Base-by-base conservation (phyloP, 179 eudicot species). In the Heliamphora pulchella region DNA sequence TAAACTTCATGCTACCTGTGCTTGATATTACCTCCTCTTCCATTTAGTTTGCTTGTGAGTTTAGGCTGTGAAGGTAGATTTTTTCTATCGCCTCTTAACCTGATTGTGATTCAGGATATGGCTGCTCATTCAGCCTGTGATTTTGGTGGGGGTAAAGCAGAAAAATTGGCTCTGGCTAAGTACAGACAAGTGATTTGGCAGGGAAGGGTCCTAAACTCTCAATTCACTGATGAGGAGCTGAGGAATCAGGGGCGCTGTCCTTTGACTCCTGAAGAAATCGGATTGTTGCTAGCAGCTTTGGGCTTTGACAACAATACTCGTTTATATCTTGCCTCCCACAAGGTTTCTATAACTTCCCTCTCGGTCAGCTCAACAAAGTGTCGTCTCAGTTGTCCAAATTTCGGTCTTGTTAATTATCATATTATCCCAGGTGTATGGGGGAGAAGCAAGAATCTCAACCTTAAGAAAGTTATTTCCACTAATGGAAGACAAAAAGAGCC, bases 81-180 rank as follows among this genome's bases (percentile, higher is more conserved):
- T 22, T 77, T 9, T 22, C n/a, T 14, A 20, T 51, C 4, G 53
- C 66, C 15, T 54, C 18, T 44, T 44, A 59, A 18, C 20, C 46
- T 74, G 46, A 9, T 13, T 55, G 17, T 58, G 68, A 64, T 75
- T 71, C 85, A 94, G 98, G 98, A 95, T 83, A 95, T 95, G 98
- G 98, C 98, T 66, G 97, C 98, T 67, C 98, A 95, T 87, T 95
- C 98, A 76, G 98, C 98, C 67, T 95, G 98, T 71, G 97, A 95
- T 80, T 95, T 95, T 87, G 98, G 97, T 72, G 98, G 98, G 0
- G 98, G 98, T 61, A 93, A 90, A 88, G 95, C 97, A 78, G 98
- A 95, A 83, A 93, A 91, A 75, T 66, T 91, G 82, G 97, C 98
- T 79, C 87, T 95, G 59, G 97, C 98, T 47, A 95, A 88, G 83